Conservation (phyloP, 83 land plant species). For the Picea engelmannii region DNA sequence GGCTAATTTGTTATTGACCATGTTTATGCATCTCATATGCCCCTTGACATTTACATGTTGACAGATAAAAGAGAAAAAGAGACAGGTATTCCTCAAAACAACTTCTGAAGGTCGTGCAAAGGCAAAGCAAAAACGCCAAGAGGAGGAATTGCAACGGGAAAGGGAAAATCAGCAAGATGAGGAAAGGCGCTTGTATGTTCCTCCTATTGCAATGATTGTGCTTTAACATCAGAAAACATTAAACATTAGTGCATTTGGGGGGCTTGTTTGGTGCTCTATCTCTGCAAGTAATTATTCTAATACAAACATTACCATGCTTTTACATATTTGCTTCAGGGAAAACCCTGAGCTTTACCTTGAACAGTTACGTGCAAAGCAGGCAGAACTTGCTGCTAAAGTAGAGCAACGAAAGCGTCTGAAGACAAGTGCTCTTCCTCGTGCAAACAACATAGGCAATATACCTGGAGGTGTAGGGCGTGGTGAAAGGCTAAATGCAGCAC, state of each 20-base stretch:
- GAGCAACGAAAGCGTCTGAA: slow-evolving; percentile 87
- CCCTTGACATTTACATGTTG: not conserved
- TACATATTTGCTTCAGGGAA: slow-evolving; percentile 49
- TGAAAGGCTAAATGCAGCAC: slow-evolving; percentile 87
- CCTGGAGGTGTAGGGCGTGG: slow-evolving; percentile 87
- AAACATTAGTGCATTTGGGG: not conserved
- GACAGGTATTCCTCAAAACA: slow-evolving; percentile 79
- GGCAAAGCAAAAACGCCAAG: slow-evolving; percentile 85
- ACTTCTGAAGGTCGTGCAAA: slow-evolving; percentile 86
- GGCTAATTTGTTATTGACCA: not conserved
- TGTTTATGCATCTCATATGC: not conserved
- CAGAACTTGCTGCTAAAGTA: slow-evolving; percentile 73
- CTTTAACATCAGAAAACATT: not conserved
- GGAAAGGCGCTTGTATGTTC: slow-evolving; percentile 78
- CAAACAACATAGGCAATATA: slow-evolving; percentile 42
- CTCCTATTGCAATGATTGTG: not conserved
- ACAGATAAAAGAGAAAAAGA: slow-evolving; percentile 90
- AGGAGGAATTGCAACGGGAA: slow-evolving; percentile 73
- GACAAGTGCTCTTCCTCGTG: slow-evolving; percentile 50
- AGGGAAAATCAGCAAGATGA: slow-evolving; percentile 81
- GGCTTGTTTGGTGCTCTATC: not conserved
- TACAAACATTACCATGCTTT: not conserved
- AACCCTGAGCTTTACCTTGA: slow-evolving; percentile 95
- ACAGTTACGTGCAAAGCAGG: slow-evolving; percentile 70
- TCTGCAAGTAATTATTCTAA: not conserved